phyloP scores from a whole-genome alignment of 2,329 filamentous ascomycete species.

The Pleomassaria siparia region DNA sequence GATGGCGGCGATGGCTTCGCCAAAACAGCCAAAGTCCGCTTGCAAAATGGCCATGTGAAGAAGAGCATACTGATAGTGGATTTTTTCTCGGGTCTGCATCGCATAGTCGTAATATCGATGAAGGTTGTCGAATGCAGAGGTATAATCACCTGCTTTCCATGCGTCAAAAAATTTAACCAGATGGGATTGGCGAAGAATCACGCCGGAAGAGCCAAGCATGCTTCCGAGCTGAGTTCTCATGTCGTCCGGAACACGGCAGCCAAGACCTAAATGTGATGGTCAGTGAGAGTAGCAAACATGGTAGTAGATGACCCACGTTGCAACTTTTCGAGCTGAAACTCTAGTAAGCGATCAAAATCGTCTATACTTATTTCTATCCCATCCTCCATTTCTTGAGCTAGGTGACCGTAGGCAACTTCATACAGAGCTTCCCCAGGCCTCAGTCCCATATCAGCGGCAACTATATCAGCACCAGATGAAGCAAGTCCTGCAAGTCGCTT shows the following conservation, averaged over 20 bases:
- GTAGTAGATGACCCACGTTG: constrained; percentile 61
- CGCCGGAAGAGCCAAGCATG: constrained; percentile 66
- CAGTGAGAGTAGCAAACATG: constrained; percentile 5
- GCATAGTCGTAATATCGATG: constrained; percentile 98
- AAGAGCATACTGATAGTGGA: constrained; percentile 92
- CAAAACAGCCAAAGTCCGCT: constrained; percentile 89
- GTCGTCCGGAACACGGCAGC: constrained; percentile 73
- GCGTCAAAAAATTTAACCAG: constrained; percentile 87
- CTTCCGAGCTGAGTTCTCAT: constrained; percentile 71
- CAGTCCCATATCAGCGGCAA: constrained; percentile 61
- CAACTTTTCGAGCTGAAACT: constrained; percentile 86
- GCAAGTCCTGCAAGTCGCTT: constrained; percentile 41
- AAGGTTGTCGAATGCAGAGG: constrained; percentile 84
- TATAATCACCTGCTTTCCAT: constrained; percentile 88
- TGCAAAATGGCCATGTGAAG: constrained; percentile 93
- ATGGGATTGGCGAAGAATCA: constrained; percentile 73
- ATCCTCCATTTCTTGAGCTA: constrained; percentile 45
- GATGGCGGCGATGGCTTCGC: constrained; percentile 90
- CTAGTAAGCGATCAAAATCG: constrained; percentile 77
- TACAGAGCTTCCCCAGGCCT: constrained; percentile 52
- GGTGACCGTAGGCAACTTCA: constrained; percentile 53
- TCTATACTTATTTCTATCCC: constrained; percentile 65
- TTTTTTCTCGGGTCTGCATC: constrained; percentile 78
- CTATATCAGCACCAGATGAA: constrained; percentile 56
- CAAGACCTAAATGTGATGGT: constrained; percentile 62